A percentile compares a stretch with the other conserved stretches of the same genome.
These are phyloP conservation scores for Moesziomyces parantarcticus DNA, from an alignment of 1,284 basidiomycete species.

Conservation along the genomic window DNA sequence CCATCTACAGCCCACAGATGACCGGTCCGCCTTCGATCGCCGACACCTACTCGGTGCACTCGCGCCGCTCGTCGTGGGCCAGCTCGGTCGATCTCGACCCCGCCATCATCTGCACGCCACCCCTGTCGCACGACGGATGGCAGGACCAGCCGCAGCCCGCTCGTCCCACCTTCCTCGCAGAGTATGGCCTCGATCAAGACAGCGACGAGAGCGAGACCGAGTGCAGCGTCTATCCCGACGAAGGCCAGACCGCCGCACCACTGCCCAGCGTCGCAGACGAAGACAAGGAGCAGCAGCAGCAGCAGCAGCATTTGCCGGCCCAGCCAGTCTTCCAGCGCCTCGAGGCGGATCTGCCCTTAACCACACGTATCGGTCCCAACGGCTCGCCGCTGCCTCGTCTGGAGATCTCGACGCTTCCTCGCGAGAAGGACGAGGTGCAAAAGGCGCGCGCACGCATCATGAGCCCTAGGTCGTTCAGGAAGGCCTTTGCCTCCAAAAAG, in stretches of 20 bases:
- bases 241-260: constrained; percentile 8
- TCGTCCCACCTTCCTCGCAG: constrained; percentile 36
- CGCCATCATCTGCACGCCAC: constrained; percentile 40
- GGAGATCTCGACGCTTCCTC: constrained; percentile 33
- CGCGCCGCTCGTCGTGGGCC: constrained; percentile 38
- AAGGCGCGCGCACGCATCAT: constrained; percentile 26
- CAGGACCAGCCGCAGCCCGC: constrained; percentile 6
- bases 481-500: constrained; percentile 36
- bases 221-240: constrained; percentile 21
- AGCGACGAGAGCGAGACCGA: constrained; percentile 45
- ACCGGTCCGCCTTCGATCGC: constrained; percentile 30
- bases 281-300: neutral
- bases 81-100: constrained; percentile 43
- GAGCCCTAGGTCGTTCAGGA: constrained; percentile 39
- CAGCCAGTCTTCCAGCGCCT: constrained; percentile 41
- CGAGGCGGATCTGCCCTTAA: constrained; percentile 23
- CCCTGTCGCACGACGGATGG: constrained; percentile 23
- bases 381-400: constrained; percentile 13
- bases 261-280: neutral
- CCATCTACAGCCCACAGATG: constrained; percentile 7
- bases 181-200: constrained; percentile 36
- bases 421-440: constrained; percentile 35
- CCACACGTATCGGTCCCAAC: neutral
- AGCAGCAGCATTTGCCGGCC: constrained; percentile 8
- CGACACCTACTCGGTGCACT: constrained; percentile 30